Evolutionary conservation across 225 moss, liverwort and hornwort species (phyloP).

Genomic region (Pseudisothecium myosuroides): DNA sequence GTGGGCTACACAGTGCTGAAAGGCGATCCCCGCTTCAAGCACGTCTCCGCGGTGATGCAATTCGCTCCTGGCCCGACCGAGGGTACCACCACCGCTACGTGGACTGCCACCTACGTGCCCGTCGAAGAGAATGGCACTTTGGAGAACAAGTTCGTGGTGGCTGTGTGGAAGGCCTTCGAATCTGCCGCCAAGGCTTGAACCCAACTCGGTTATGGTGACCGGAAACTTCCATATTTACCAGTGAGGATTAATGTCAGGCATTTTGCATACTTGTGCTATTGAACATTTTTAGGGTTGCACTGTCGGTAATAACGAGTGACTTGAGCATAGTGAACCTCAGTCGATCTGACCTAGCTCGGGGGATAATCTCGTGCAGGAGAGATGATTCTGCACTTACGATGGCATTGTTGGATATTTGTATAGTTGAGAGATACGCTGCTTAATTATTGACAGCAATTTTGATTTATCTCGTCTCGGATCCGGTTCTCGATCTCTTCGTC

Average conservation of each 20-base stretch:
- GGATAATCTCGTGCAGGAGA: background rate
- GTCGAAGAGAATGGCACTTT: background rate
- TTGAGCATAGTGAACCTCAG: background rate
- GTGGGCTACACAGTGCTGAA: constrained; percentile 8
- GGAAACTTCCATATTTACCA: background rate
- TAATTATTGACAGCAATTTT: background rate
- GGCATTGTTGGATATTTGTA: background rate
- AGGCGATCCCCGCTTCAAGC: constrained; percentile 16
- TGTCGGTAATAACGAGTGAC: background rate
- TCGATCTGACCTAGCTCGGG: background rate
- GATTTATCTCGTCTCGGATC: background rate
- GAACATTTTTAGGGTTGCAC: background rate
- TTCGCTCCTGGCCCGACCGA: background rate
- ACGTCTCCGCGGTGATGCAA: constrained; percentile 1
- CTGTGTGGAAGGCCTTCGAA: constrained; percentile 1
- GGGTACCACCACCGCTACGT: constrained; percentile 4
- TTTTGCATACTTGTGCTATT: background rate
- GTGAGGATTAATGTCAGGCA: too few relatives aligned
- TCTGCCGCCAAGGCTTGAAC: background rate
- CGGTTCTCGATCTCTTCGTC: too few relatives aligned
- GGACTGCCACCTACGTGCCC: constrained; percentile 22
- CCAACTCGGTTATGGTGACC: background rate
- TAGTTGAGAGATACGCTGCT: background rate
- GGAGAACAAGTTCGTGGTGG: constrained; percentile 3
- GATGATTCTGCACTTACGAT: background rate